phyloP scores from a whole-genome alignment of 2,329 filamentous ascomycete species.

The Aaosphaeria arxii region DNA sequence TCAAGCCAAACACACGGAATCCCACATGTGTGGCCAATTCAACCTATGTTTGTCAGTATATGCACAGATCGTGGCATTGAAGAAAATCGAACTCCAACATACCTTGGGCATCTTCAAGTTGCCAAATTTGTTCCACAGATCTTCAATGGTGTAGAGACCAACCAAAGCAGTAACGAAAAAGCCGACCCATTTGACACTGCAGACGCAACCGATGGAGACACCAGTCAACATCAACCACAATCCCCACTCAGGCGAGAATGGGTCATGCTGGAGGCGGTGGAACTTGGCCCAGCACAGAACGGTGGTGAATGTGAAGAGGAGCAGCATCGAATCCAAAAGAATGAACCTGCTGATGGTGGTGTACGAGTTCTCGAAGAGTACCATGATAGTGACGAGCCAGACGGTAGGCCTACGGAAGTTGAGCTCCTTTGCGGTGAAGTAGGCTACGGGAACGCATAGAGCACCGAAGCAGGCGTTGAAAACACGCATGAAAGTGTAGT shows the following conservation, averaged over 20 bases:
- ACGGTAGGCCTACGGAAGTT: slow-evolving; percentile 82
- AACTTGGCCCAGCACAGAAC: slow-evolving; percentile 97
- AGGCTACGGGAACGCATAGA: slow-evolving; percentile 87
- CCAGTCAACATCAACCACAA: slow-evolving; percentile 92
- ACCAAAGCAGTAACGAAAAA: slow-evolving; percentile 94
- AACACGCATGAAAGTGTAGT: slow-evolving; percentile 97
- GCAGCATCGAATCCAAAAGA: slow-evolving; percentile 94
- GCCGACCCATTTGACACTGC: slow-evolving; percentile 97
- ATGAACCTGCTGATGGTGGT: slow-evolving; percentile 99
- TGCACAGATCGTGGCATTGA: neutral
- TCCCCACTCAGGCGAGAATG: slow-evolving; percentile 91
- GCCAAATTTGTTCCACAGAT: slow-evolving; percentile 97
- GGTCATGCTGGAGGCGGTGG: slow-evolving; percentile 79
- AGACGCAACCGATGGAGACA: slow-evolving; percentile 94
- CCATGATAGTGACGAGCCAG: slow-evolving; percentile 95
- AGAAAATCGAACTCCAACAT: slow-evolving; percentile 5
- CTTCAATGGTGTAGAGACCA: slow-evolving; percentile 91
- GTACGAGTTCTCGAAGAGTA: slow-evolving; percentile 98
- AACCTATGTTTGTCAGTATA: slow-evolving; percentile 41
- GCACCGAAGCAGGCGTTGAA: slow-evolving; percentile 97
- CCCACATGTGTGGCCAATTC: slow-evolving; percentile 73
- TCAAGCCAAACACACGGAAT: slow-evolving; percentile 80
- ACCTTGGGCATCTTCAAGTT: slow-evolving; percentile 87
- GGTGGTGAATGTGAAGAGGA: slow-evolving; percentile 98
- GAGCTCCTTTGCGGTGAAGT: slow-evolving; percentile 90